Evolutionary conservation across 2,329 filamentous ascomycete species (phyloP).

Genomic region (Colletotrichum sp.): DNA sequence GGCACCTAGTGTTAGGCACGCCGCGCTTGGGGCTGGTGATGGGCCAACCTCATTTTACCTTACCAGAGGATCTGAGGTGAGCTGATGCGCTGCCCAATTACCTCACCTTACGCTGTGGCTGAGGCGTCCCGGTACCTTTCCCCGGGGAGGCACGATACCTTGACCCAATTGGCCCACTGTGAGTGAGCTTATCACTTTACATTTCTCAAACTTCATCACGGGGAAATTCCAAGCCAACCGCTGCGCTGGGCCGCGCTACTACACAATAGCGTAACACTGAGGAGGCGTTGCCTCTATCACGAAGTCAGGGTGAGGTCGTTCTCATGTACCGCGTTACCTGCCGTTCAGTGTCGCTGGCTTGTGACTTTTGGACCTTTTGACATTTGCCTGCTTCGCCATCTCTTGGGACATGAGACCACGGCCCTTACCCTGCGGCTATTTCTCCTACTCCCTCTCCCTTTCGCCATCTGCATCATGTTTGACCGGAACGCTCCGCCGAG

Average conservation of each 20-base stretch:
- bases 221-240: constrained; percentile 10
- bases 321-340: not conserved
- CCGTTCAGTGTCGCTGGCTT: not conserved
- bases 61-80: not conserved
- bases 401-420: not conserved
- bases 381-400: not conserved
- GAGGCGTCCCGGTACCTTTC: not conserved
- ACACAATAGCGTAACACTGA: not conserved
- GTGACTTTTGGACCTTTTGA: not conserved
- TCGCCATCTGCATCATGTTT: not conserved
- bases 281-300: not conserved
- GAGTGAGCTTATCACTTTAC: not conserved
- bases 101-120: not conserved
- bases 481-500: not conserved
- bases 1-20: not conserved
- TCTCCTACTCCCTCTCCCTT: not conserved
- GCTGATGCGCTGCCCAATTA: not conserved
- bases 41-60: no score
- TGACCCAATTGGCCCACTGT: not conserved
- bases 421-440: not conserved
- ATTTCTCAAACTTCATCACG: not conserved
- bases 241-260: not conserved
- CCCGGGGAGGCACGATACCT: not conserved
- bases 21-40: not conserved
- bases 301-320: not conserved